These are phyloP conservation scores for Cordyceps pruinosa DNA, from an alignment of 2,329 filamentous ascomycete genomes.

Conservation along the genomic window DNA sequence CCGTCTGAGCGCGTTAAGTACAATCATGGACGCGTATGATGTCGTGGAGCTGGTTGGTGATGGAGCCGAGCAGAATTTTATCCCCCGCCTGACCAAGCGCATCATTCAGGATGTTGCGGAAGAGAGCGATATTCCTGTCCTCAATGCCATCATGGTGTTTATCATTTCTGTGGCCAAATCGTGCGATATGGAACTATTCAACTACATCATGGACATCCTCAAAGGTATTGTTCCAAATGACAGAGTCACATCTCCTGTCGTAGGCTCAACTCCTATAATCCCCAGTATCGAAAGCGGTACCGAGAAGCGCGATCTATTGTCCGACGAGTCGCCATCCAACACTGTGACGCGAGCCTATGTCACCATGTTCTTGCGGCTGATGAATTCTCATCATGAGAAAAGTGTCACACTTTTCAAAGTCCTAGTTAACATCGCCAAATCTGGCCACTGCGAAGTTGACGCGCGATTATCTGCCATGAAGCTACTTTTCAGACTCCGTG, in stretches of 20 bases:
- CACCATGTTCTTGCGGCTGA: conserved; percentile 66
- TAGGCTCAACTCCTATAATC: conserved; percentile 22
- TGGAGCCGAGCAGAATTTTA: conserved; percentile 49
- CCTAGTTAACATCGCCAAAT: conserved; percentile 57
- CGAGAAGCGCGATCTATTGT: conserved; percentile 16
- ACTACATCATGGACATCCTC: conserved; percentile 48
- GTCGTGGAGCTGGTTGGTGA: conserved; percentile 53
- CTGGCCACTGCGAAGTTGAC: conserved; percentile 54
- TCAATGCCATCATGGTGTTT: conserved; percentile 59
- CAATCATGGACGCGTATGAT: conserved; percentile 53
- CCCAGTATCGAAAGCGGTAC: conserved; percentile 17
- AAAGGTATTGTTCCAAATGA: conserved; percentile 44
- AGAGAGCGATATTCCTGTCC: conserved; percentile 58
- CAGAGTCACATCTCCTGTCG: conserved; percentile 36
- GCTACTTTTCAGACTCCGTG: conserved; percentile 72
- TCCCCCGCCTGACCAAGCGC: conserved; percentile 52
- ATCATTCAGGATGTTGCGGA: conserved; percentile 54
- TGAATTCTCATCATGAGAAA: conserved; percentile 61
- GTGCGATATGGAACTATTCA: conserved; percentile 52
- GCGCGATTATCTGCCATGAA: conserved; percentile 70
- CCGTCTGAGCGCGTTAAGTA: conserved; percentile 54
- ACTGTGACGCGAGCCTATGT: conserved; percentile 66
- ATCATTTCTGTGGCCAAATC: conserved; percentile 57
- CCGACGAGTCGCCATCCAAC: conserved; percentile 52
- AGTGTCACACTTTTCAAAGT: conserved; percentile 55